phyloP scores from a whole-genome alignment of 495 filamentous ascomycete species.

The Penicillium macrosclerotiorum region DNA sequence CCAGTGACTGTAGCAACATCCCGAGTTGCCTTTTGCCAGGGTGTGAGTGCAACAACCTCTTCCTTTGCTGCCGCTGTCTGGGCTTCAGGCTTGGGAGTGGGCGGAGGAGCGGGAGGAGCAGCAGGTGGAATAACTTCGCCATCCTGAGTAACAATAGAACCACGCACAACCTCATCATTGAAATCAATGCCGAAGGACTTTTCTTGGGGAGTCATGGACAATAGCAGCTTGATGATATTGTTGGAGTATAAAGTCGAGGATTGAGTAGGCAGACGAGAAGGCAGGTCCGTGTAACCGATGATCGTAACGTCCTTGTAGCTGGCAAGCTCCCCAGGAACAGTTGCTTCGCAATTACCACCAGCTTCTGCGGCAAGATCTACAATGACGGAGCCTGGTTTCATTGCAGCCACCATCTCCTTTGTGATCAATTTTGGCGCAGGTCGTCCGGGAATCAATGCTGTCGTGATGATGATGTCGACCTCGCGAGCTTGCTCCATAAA shows the following conservation, averaged over 20 bases:
- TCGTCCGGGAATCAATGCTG: slow-evolving; percentile 74
- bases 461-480: slow-evolving; percentile 86
- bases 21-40: slow-evolving; percentile 71
- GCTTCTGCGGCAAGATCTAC: slow-evolving; percentile 80
- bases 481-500: slow-evolving; percentile 78
- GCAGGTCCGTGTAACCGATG: slow-evolving; percentile 82
- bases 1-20: slow-evolving; percentile 68
- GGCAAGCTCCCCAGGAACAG: slow-evolving; percentile 62
- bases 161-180: slow-evolving; percentile 75
- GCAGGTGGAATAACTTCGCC: slow-evolving; percentile 70
- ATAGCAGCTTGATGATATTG: slow-evolving; percentile 79
- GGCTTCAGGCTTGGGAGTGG: slow-evolving; percentile 53
- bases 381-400: slow-evolving; percentile 79
- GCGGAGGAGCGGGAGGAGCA: slow-evolving; percentile 68
- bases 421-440: slow-evolving; percentile 77
- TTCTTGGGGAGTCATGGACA: slow-evolving; percentile 72
- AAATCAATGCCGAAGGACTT: slow-evolving; percentile 73
- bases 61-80: slow-evolving; percentile 44
- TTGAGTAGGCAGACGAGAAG: slow-evolving; percentile 75
- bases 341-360: slow-evolving; percentile 78
- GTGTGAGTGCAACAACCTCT: slow-evolving; percentile 62
- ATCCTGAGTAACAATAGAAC: slow-evolving; percentile 71
- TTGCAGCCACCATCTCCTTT: slow-evolving; percentile 69
- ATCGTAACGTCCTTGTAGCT: slow-evolving; percentile 73
- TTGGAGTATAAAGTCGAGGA: slow-evolving; percentile 82